Percentiles rank a stretch among this genome's conserved stretches.
Conservation (phyloP, 192 early-diverging fungal species). For the Coemansia sp. region DNA sequence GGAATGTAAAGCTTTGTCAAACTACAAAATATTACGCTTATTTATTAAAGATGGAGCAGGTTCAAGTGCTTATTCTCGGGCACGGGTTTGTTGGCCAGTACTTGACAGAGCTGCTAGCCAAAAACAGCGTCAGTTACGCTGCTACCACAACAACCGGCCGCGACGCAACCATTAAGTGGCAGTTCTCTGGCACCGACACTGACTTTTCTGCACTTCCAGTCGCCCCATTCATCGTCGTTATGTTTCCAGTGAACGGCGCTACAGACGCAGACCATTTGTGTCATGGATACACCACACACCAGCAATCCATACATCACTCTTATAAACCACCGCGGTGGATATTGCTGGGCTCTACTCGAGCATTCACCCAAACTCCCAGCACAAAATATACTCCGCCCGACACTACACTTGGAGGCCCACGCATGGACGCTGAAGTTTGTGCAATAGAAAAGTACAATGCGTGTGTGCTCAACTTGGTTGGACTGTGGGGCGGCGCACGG, state of each 20-base stretch:
- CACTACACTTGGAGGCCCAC: constrained; percentile 18
- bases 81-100: constrained; percentile 47
- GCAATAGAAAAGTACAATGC: constrained; percentile 18
- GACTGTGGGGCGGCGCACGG: constrained; percentile 49
- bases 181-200: constrained; percentile 1
- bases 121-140: not conserved
- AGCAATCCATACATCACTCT: not conserved
- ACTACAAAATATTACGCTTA: too few relatives aligned
- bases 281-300: constrained; percentile 14
- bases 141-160: constrained; percentile 44
- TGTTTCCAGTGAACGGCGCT: constrained; percentile 37
- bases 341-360: constrained; percentile 41
- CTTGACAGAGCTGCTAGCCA: constrained; percentile 16
- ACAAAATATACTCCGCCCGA: constrained; percentile 26
- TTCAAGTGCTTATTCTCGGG: constrained; percentile 38
- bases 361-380: constrained; percentile 45
- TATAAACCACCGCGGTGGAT: constrained; percentile 23
- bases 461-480: constrained; percentile 43
- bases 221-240: constrained; percentile 28
- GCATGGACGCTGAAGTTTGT: constrained; percentile 35
- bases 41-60: too few relatives aligned
- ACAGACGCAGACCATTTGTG: constrained; percentile 12
- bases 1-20: too few relatives aligned
- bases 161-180: constrained; percentile 38
- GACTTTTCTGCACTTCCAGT: constrained; percentile 18